phyloP scores from a whole-genome alignment of 2,329 filamentous ascomycete species.

The Sclerotinia trifoliorum region DNA sequence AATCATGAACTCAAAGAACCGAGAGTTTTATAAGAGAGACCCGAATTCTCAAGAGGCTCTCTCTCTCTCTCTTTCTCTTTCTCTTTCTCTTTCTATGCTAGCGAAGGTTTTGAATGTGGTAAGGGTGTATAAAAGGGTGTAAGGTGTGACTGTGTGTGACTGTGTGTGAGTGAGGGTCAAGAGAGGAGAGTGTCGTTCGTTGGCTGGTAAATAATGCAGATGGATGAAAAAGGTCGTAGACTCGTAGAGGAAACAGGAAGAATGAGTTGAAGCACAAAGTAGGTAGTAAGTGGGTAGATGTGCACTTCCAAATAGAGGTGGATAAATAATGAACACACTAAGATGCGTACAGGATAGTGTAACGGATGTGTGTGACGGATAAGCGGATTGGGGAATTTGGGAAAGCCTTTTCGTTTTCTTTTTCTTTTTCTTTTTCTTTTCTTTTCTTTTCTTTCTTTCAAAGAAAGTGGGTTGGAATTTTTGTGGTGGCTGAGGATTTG shows the following conservation, averaged over 20 bases:
- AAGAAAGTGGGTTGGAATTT: not conserved
- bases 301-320: not conserved
- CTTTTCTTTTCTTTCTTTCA: not conserved
- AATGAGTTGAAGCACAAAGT: not conserved
- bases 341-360: not conserved
- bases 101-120: not conserved
- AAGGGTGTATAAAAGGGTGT: too few species aligned
- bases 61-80: too few species aligned
- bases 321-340: not conserved
- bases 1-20: not conserved
- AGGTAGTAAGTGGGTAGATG: not conserved
- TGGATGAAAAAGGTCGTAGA: not conserved
- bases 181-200: not conserved
- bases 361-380: not conserved
- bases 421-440: too few species aligned
- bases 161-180: not conserved
- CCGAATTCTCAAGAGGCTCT: not conserved
- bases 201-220: slow-evolving; percentile 1
- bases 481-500: not conserved
- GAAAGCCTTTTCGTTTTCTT: not conserved
- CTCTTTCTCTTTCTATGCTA: too few species aligned
- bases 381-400: not conserved
- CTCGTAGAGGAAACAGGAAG: too few species aligned
- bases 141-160: too few species aligned
- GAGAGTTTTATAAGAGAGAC: not conserved